phyloP scores from a whole-genome alignment of 371 early-diverging fungal genomes.

The Nematocida major region DNA sequence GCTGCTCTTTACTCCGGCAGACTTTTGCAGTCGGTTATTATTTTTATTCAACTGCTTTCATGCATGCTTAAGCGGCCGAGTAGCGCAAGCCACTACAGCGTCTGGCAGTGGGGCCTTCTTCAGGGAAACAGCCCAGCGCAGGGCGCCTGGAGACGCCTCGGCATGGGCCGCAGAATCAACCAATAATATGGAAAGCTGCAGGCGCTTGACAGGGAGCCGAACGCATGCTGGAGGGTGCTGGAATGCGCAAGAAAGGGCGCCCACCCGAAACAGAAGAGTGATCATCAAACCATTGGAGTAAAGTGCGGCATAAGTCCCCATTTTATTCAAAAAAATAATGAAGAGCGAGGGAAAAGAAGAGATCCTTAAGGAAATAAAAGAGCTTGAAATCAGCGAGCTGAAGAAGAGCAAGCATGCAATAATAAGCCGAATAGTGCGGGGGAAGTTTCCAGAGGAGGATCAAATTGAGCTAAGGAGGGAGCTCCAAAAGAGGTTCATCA shows the following conservation, averaged over 20 bases:
- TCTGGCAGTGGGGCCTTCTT: too few species aligned
- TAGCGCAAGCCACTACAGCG: too few species aligned
- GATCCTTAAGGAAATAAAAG: not conserved
- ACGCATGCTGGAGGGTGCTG: not conserved
- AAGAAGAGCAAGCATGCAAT: slow-evolving; percentile 20
- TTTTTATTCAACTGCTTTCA: too few species aligned
- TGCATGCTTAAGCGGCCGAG: too few species aligned
- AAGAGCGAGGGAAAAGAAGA: not conserved
- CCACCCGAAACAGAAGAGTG: not conserved
- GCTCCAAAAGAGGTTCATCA: slow-evolving; percentile 29
- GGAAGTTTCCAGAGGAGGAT: not conserved
- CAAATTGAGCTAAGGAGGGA: slow-evolving; percentile 23
- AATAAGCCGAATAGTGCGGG: slow-evolving; percentile 1
- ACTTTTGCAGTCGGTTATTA: too few species aligned
- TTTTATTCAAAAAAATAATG: slow-evolving; percentile 30
- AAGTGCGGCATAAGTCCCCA: not conserved
- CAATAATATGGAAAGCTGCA: too few species aligned
- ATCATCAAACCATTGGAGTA: not conserved
- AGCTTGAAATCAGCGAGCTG: not conserved
- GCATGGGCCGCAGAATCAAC: not conserved
- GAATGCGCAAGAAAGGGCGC: too few species aligned
- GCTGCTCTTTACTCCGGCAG: too few species aligned
- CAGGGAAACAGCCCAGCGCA: too few species aligned
- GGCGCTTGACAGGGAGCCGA: not conserved
- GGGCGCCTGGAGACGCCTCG: too few species aligned